Evolutionary conservation across 768 basidiomycete genomes (phyloP).

Genomic region (Hysterangium stoloniferum): DNA sequence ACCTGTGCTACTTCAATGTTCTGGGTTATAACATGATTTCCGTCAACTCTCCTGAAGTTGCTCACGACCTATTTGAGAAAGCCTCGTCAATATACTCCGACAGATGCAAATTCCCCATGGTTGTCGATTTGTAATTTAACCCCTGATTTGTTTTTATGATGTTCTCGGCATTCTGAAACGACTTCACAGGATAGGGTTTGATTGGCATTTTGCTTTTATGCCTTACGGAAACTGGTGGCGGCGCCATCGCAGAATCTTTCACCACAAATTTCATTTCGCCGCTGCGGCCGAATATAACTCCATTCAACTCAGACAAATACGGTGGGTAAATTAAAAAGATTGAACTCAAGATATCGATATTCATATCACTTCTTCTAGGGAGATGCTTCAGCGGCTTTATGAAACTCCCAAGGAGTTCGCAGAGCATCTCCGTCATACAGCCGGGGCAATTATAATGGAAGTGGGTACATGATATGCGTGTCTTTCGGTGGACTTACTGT

Average conservation of each 20-base stretch:
- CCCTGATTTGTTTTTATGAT: neutral
- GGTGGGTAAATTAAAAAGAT: neutral
- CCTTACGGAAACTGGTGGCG: conserved; percentile 30
- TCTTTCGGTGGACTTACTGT: neutral
- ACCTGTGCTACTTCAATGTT: conserved; percentile 36
- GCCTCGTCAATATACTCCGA: conserved; percentile 39
- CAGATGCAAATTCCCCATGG: conserved; percentile 35
- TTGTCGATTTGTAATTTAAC: conserved; percentile 32
- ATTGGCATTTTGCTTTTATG: conserved; percentile 39
- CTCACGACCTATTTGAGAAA: conserved; percentile 39
- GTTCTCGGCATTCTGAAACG: neutral
- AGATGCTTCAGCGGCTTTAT: conserved; percentile 31
- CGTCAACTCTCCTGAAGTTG: conserved; percentile 34
- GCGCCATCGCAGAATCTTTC: conserved; percentile 32
- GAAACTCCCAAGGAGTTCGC: conserved; percentile 18
- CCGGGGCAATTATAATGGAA: neutral
- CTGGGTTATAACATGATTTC: conserved; percentile 41
- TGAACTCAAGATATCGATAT: neutral
- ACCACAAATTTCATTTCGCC: conserved; percentile 29
- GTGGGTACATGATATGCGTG: neutral
- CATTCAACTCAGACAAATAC: conserved; percentile 30
- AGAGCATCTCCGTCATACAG: conserved; percentile 18
- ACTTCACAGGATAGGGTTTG: conserved; percentile 36
- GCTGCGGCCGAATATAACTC: conserved; percentile 22
- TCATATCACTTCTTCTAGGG: neutral